A percentile compares a stretch with the other conserved stretches of the same genome.
phyloP scores from a whole-genome alignment of 2,329 filamentous ascomycete genomes.

The Aureobasidium mangrovei region DNA sequence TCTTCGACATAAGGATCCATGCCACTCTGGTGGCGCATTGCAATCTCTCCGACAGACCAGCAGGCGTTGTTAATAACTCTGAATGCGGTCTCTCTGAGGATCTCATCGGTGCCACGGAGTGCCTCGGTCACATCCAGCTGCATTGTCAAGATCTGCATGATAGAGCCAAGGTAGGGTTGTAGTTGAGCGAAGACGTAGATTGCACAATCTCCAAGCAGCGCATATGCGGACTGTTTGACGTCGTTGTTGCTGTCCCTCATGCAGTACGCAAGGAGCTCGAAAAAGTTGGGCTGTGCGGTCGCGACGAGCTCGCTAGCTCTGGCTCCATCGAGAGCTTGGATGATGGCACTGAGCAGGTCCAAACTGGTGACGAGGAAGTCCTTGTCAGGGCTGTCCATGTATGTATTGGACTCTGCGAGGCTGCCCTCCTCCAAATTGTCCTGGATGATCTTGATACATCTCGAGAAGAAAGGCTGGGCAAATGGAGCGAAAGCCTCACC shows the following conservation, averaged over 20 bases:
- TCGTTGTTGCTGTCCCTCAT: slow-evolving; percentile 88
- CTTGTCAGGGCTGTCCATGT: slow-evolving; percentile 76
- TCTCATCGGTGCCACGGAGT: slow-evolving; percentile 62
- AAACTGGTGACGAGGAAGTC: slow-evolving; percentile 94
- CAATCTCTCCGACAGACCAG: slow-evolving; percentile 91
- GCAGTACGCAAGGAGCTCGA: slow-evolving; percentile 81
- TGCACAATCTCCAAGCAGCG: slow-evolving; percentile 85
- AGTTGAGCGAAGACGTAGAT: slow-evolving; percentile 84
- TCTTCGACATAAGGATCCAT: slow-evolving; percentile 71
- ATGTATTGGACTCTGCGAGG: slow-evolving; percentile 54
- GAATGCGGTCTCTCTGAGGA: slow-evolving; percentile 51
- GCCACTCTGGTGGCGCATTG: slow-evolving; percentile 62
- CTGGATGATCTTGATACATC: slow-evolving; percentile 87
- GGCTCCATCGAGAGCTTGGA: slow-evolving; percentile 71
- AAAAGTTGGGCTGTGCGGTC: slow-evolving; percentile 71
- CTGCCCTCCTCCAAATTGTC: slow-evolving; percentile 77
- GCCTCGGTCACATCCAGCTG: slow-evolving; percentile 72
- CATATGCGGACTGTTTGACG: slow-evolving; percentile 92
- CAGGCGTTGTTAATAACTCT: slow-evolving; percentile 97
- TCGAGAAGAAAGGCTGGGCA: slow-evolving; percentile 73
- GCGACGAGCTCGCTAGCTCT: slow-evolving; percentile 70
- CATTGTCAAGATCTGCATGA: slow-evolving; percentile 74
- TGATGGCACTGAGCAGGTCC: slow-evolving; percentile 84
- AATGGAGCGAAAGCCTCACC: slow-evolving; percentile 76
- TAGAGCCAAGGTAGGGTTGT: slow-evolving; percentile 59